Conservation (phyloP, 2,329 filamentous ascomycete species). For the Colletotrichum sp. region DNA sequence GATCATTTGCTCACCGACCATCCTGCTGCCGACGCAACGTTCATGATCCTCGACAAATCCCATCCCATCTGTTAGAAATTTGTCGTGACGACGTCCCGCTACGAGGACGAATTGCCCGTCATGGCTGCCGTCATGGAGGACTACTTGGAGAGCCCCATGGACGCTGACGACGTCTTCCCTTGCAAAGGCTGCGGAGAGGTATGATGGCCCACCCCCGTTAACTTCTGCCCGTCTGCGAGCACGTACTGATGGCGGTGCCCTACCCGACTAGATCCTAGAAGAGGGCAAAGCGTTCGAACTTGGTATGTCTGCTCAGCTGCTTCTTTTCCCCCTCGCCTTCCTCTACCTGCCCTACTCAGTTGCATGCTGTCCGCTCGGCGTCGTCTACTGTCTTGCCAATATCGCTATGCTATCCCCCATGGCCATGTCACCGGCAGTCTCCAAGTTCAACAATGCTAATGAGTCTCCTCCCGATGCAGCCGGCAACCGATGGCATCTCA, state of each 20-base stretch:
- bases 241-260: slow-evolving; percentile 19
- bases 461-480: slow-evolving; percentile 48
- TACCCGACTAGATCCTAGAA: slow-evolving; percentile 78
- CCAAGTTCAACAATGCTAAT: slow-evolving; percentile 29
- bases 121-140: slow-evolving; percentile 62
- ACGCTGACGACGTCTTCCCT: slow-evolving; percentile 83
- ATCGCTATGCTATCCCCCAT: slow-evolving; percentile 7
- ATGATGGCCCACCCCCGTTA: slow-evolving; percentile 33
- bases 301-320: slow-evolving; percentile 60
- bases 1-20: slow-evolving; percentile 1
- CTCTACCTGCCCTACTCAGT: neutral
- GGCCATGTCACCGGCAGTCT: slow-evolving; percentile 17
- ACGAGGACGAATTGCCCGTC: slow-evolving; percentile 26
- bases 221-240: slow-evolving; percentile 11
- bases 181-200: slow-evolving; percentile 96
- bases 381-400: neutral
- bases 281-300: slow-evolving; percentile 99
- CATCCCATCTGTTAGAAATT: slow-evolving; percentile 1
- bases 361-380: neutral
- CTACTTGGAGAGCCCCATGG: slow-evolving; percentile 70
- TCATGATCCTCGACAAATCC: slow-evolving; percentile 15
- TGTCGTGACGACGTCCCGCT: slow-evolving; percentile 13
- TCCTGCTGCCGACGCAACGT: neutral
- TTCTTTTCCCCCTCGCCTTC: neutral
- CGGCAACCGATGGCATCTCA: slow-evolving; percentile 97